Base-by-base conservation (phyloP, 2,329 filamentous ascomycete species). In the Teratosphaeria destructans region DNA sequence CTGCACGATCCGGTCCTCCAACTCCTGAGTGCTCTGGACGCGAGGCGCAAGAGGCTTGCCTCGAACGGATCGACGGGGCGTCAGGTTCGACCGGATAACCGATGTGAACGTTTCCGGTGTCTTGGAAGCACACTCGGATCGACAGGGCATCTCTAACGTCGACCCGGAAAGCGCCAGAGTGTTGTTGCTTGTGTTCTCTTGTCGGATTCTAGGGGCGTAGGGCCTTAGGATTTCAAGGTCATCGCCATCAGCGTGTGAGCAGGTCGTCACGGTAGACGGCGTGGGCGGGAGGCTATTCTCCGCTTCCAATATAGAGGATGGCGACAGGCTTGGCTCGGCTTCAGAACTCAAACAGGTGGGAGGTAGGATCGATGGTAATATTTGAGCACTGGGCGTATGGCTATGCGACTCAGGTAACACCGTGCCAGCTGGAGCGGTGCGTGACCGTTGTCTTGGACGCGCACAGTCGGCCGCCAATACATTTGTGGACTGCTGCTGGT, bases 281-380 rank as follows among this genome's bases (percentile, higher is more conserved):
- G 69, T 72, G 3, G 66, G 60, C 1, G 68, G 69, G 3, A 68
- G 64, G 3, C 67, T 68, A 47, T 63, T 61, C 49, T 70, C 69
- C 10, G 19, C 14, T 7, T 54, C 27, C 53, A 37, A 34, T 26
- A 37, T 43, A 34, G 43, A 47, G 32, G 26, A 56, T 57, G 61
- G 60, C 59, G 59, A 57, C 5, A 59, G 52, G 23, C 52, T 35
- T 16, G 32, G 35, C 23, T 58, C 56, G 32, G 53, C n/a, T 49
- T 29, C 56, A 47, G 19, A 61, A 57, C 61, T 60, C 47, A 61
- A 61, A 54, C 61, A 66, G 12, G 60, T 58, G 47, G 58, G 60
- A 16, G 62, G 57, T 10, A 19, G 43, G n/a, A 19, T 19, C 43
- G 43, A 49, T 10, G 16, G 8, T 10, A 19, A 19, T 49, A n/a